Conservation (phyloP, 2,329 filamentous ascomycete genomes). For the Cyanodermella asteris region DNA sequence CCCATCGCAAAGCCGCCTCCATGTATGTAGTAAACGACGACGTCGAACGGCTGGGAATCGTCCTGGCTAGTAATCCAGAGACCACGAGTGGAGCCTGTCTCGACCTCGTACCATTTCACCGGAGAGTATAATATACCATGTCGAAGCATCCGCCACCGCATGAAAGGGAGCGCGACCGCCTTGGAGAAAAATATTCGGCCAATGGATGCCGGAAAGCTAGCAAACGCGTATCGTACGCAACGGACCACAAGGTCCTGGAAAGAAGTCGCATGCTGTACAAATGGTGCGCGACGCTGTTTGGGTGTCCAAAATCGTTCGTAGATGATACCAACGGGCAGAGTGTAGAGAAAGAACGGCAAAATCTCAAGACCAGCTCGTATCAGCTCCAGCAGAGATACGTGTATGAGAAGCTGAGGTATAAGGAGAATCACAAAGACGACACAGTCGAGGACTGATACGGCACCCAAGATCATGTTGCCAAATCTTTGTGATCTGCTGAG, state of each 20-base stretch:
- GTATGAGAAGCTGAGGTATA: conserved; percentile 46
- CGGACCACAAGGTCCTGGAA: conserved; percentile 62
- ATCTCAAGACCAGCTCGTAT: conserved; percentile 35
- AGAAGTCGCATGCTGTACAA: conserved; percentile 44
- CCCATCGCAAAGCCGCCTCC: conserved; percentile 73
- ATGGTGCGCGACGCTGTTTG: conserved; percentile 29
- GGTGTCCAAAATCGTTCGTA: conserved; percentile 32
- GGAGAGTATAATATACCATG: conserved; percentile 44
- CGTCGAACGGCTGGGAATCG: conserved; percentile 39
- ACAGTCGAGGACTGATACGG: conserved; percentile 57
- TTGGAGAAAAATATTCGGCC: conserved; percentile 61
- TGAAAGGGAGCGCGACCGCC: conserved; percentile 48
- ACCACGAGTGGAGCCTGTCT: conserved; percentile 33
- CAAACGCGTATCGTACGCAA: conserved; percentile 59
- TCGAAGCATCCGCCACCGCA: conserved; percentile 52
- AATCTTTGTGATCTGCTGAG: background rate
- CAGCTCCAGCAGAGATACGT: conserved; percentile 40
- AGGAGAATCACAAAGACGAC: conserved; percentile 49
- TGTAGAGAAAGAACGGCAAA: conserved; percentile 38
- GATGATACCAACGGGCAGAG: conserved; percentile 18
- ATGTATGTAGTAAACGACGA: conserved; percentile 66
- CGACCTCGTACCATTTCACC: conserved; percentile 40
- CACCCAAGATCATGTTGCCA: conserved; percentile 49
- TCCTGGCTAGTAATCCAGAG: conserved; percentile 50
- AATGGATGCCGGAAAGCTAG: conserved; percentile 43